phyloP scores from a whole-genome alignment of 2,329 filamentous ascomycete species.

The Hirsutella thompsonii region DNA sequence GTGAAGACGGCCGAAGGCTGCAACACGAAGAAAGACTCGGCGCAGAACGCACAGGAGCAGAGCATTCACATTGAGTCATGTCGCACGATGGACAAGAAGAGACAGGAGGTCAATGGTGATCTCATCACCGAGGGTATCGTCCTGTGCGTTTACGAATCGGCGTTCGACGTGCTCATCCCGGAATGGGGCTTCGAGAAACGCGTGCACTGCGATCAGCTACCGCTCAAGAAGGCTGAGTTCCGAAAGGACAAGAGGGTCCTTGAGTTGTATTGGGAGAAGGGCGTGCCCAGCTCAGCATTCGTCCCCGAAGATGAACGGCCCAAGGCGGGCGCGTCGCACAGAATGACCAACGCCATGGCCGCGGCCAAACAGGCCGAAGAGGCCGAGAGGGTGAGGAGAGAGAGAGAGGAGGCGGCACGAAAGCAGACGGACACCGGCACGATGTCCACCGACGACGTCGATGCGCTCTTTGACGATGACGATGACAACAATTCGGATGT shows the following conservation, averaged over 20 bases:
- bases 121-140: slow-evolving; percentile 93
- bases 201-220: slow-evolving; percentile 95
- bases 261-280: slow-evolving; percentile 99
- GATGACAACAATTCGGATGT: slow-evolving; percentile 80
- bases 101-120: slow-evolving; percentile 76
- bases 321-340: slow-evolving; percentile 63
- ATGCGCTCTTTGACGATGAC: slow-evolving; percentile 92
- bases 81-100: slow-evolving; percentile 86
- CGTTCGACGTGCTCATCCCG: slow-evolving; percentile 94
- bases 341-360: slow-evolving; percentile 61
- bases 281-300: slow-evolving; percentile 88
- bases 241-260: slow-evolving; percentile 90
- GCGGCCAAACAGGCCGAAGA: slow-evolving; percentile 72
- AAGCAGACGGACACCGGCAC: slow-evolving; percentile 92
- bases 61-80: slow-evolving; percentile 98
- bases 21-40: slow-evolving; percentile 98
- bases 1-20: slow-evolving; percentile 89
- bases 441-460: slow-evolving; percentile 83
- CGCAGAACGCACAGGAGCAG: slow-evolving; percentile 94
- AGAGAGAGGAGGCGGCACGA: slow-evolving; percentile 80
- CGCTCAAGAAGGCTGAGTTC: slow-evolving; percentile 98
- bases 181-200: slow-evolving; percentile 99
- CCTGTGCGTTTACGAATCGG: slow-evolving; percentile 94
- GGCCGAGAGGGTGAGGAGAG: slow-evolving; percentile 67
- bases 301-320: slow-evolving; percentile 94